Evolutionary conservation across 257 asterid genomes (phyloP), one percentile per base, ranked within the genome.

Genomic region (Nemophila menziesii): DNA sequence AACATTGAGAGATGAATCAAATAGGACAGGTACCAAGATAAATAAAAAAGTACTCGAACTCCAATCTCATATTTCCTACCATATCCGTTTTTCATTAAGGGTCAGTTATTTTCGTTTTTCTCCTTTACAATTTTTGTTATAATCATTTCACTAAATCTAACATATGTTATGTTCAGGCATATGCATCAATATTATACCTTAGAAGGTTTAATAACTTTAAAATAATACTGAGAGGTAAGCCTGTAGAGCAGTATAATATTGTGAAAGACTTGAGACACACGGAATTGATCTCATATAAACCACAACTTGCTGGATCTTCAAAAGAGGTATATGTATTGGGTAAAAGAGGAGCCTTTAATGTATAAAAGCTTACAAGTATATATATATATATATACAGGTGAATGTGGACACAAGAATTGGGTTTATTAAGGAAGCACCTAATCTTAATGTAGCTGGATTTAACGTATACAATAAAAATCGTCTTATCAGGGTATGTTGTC

Each of bases 381-480:
- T n/a, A n/a, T n/a, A n/a, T n/a, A n/a, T n/a, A n/a, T n/a, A 2
- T 29, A 7, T 29, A 10, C 5, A 7, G 8, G 36, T 29, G 36
- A 1, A 29, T 29, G 80, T 77, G 69, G 72, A 73, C 65, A 79
- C 93, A 44, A 65, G 54, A 61, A 64, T 86, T 70, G 96, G 96
- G 46, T 86, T 72, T 74, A 80, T 70, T 34, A 74, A 82, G 70
- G 96, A 79, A 59, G 83, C 93, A n/a, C n/a, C n/a, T n/a, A n/a
- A n/a, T n/a, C n/a, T n/a, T n/a, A n/a, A 60, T 94, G 93, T 40
- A 75, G 57, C n/a, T n/a, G 97, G 97, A 51, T 87, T 73, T 70
- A 87, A 87, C 56, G 59, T 87, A 24, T 87, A 87, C 83, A 93
- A 87, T 54, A 87, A 80, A 72, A 80, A 78, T 60, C 95, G 97